Percentiles rank a stretch among this genome's conserved stretches.
These are phyloP conservation scores for Ganoderma sinense DNA, from an alignment of 1,284 basidiomycete species.

Conservation along the genomic window DNA sequence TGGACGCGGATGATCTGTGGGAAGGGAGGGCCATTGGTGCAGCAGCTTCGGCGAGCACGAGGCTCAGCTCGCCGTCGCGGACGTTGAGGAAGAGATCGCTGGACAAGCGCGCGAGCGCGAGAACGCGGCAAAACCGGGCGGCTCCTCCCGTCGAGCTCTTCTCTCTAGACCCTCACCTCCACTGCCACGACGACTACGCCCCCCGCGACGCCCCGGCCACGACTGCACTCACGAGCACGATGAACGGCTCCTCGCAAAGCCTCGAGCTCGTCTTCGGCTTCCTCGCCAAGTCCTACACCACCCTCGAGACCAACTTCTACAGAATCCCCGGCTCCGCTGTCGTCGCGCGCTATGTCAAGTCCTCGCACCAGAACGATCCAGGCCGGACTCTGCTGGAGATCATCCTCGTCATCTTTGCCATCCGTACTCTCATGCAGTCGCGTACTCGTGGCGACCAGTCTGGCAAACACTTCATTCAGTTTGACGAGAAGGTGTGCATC, in stretches of 20 bases:
- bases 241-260: conserved; percentile 46
- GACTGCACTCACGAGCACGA: conserved; percentile 31
- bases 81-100: conserved; percentile 27
- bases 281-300: conserved; percentile 60
- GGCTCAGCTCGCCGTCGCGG: conserved; percentile 37
- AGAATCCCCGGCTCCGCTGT: conserved; percentile 90
- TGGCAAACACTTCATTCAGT: conserved; percentile 92
- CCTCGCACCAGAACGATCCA: conserved; percentile 92
- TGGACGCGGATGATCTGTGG: conserved; percentile 39
- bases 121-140: conserved; percentile 5
- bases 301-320: conserved; percentile 69
- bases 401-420: conserved; percentile 88
- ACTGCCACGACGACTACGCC: conserved; percentile 14
- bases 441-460: conserved; percentile 87
- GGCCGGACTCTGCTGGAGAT: conserved; percentile 92
- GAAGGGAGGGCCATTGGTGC: conserved; percentile 39
- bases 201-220: conserved; percentile 23
- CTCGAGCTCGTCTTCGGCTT: conserved; percentile 70
- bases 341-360: conserved; percentile 89
- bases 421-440: conserved; percentile 89
- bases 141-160: conserved; percentile 10
- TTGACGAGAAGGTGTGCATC: conserved; percentile 81
- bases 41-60: conserved; percentile 38
- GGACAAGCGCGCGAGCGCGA: conserved; percentile 12
- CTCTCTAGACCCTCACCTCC: conserved; percentile 24